Evolutionary conservation across 2,329 filamentous ascomycete genomes (phyloP).

Genomic region (Aureobasidium sp.): DNA sequence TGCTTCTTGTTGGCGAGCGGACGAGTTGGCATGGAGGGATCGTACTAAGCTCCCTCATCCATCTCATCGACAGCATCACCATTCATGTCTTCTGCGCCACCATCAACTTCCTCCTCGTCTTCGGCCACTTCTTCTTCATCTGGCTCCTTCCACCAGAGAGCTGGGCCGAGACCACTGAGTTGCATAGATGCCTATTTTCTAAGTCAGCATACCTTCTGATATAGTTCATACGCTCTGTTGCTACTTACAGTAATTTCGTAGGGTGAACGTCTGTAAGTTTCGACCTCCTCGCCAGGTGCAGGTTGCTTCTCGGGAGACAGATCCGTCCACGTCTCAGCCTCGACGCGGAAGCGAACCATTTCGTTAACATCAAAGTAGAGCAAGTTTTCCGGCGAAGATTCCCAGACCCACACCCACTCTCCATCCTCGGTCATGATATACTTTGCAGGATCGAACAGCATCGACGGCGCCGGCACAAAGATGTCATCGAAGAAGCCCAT

Average conservation of each 20-base stretch:
- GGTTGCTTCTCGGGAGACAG: constrained; percentile 72
- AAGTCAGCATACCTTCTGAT: neutral
- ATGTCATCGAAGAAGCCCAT: constrained; percentile 95
- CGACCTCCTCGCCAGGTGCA: constrained; percentile 54
- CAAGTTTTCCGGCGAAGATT: constrained; percentile 55
- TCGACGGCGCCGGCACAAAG: constrained; percentile 58
- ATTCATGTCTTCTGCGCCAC: constrained; percentile 1
- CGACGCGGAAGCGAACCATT: constrained; percentile 75
- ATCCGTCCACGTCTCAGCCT: constrained; percentile 86
- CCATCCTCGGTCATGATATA: constrained; percentile 37
- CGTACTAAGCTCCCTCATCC: constrained; percentile 1
- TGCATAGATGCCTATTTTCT: constrained; percentile 37
- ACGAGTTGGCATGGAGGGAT: neutral
- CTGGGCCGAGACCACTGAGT: constrained; percentile 38
- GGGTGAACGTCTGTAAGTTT: constrained; percentile 58
- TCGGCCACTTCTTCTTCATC: constrained; percentile 13
- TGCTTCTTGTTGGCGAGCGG: neutral
- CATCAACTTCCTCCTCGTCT: constrained; percentile 2
- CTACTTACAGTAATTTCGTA: constrained; percentile 52
- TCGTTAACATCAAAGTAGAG: constrained; percentile 89
- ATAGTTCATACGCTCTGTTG: neutral
- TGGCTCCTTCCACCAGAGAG: constrained; percentile 34
- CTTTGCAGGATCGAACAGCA: constrained; percentile 65
- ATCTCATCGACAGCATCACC: constrained; percentile 4
- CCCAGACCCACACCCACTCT: constrained; percentile 80